Evolutionary conservation across 768 basidiomycete species (phyloP).

Genomic region (Rhodotorula diobovata): DNA sequence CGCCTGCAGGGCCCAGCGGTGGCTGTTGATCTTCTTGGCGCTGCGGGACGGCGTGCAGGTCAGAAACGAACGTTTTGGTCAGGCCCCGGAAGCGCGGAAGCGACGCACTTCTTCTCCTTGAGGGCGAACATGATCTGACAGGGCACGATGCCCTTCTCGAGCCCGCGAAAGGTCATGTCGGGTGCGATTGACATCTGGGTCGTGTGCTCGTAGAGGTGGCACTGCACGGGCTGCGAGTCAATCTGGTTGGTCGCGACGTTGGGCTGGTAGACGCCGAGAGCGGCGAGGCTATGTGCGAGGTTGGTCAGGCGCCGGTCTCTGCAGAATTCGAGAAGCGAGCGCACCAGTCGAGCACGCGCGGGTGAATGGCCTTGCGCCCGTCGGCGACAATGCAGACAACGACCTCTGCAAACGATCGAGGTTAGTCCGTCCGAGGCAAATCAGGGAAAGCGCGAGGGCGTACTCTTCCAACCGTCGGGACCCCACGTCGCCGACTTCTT

Average conservation of each 20-base stretch:
- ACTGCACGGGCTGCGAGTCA: constrained; percentile 73
- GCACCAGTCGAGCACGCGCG: constrained; percentile 61
- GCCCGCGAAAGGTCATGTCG: constrained; percentile 71
- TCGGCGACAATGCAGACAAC: constrained; percentile 50
- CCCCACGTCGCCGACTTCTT: constrained; percentile 49
- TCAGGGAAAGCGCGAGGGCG: not conserved
- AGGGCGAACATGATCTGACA: constrained; percentile 69
- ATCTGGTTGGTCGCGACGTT: constrained; percentile 43
- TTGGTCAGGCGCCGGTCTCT: not conserved
- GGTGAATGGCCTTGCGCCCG: constrained; percentile 49
- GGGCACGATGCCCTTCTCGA: constrained; percentile 82
- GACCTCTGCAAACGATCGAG: constrained; percentile 46
- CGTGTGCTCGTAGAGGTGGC: constrained; percentile 82
- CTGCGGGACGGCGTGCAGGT: constrained; percentile 50
- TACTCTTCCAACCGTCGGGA: constrained; percentile 49
- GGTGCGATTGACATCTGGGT: constrained; percentile 82
- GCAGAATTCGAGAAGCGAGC: no score
- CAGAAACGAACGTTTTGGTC: not conserved
- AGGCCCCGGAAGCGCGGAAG: no score
- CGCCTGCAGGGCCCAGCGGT: constrained; percentile 95
- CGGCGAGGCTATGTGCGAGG: constrained; percentile 66
- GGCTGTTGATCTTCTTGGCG: constrained; percentile 58
- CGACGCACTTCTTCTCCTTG: constrained; percentile 56
- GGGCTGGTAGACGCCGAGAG: constrained; percentile 48
- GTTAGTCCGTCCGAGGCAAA: not conserved